Conservation (phyloP, 202 grass and related monocot genomes). For the Thinopyrum obtusiflorum region DNA sequence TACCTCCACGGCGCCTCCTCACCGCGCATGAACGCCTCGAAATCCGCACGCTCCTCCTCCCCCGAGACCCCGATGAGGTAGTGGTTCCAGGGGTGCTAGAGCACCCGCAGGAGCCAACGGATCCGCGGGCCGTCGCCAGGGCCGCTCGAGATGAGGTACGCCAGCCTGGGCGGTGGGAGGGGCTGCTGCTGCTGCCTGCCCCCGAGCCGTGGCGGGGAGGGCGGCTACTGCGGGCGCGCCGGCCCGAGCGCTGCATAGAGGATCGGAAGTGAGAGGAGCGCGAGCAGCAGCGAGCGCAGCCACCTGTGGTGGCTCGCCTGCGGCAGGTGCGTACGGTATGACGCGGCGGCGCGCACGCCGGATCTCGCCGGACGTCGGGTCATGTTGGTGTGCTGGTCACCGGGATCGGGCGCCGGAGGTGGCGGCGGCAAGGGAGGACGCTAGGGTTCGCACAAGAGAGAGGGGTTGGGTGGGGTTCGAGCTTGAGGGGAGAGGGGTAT, state of each 20-base stretch:
- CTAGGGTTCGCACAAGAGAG: too few species aligned
- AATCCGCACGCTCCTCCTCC: slow-evolving; percentile 64
- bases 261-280: slow-evolving; percentile 59
- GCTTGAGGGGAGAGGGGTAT: too few species aligned
- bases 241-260: slow-evolving; percentile 63
- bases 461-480: too few species aligned
- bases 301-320: slow-evolving; percentile 48
- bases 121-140: slow-evolving; percentile 67
- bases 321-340: background rate
- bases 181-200: background rate
- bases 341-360: too few species aligned
- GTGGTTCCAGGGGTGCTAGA: slow-evolving; percentile 94
- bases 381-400: too few species aligned
- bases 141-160: slow-evolving; percentile 74
- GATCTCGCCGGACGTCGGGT: too few species aligned
- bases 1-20: slow-evolving; percentile 51
- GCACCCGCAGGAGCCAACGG: slow-evolving; percentile 62
- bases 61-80: slow-evolving; percentile 70
- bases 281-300: slow-evolving; percentile 57
- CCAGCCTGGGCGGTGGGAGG: slow-evolving; percentile 59
- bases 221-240: slow-evolving; percentile 7
- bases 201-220: background rate
- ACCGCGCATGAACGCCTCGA: slow-evolving; percentile 59
- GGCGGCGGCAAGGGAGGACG: too few species aligned
- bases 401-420: too few species aligned